phyloP scores from a whole-genome alignment of 1,284 basidiomycete species.

The Salmacisia buchloeana region DNA sequence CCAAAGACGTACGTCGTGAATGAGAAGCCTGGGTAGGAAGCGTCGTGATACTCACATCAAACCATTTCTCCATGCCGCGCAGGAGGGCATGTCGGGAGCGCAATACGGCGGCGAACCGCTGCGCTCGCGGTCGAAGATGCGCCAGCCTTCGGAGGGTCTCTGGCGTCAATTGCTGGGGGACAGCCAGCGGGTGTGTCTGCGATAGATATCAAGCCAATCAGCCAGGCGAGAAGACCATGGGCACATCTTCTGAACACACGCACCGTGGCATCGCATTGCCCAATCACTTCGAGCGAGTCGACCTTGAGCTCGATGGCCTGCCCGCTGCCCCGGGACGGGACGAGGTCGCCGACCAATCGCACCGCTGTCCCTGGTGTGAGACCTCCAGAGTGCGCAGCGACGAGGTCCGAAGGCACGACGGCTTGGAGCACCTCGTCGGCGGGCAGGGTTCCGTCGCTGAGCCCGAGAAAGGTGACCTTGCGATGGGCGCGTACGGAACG shows the following conservation, averaged over 20 bases:
- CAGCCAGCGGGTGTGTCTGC: slow-evolving; percentile 20
- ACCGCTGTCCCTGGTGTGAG: slow-evolving; percentile 36
- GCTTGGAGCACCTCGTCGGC: slow-evolving; percentile 36
- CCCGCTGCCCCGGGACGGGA: slow-evolving; percentile 21
- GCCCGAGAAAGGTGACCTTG: slow-evolving; percentile 37
- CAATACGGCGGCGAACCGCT: background rate
- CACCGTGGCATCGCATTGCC: slow-evolving; percentile 21
- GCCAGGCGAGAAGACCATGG: too few species aligned
- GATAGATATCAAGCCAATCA: background rate
- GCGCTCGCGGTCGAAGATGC: background rate
- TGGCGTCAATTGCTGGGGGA: slow-evolving; percentile 10
- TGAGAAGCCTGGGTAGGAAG: too few species aligned
- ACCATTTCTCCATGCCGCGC: slow-evolving; percentile 21
- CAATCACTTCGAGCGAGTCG: slow-evolving; percentile 17
- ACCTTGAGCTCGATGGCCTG: slow-evolving; percentile 36
- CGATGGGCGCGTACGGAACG: slow-evolving; percentile 34
- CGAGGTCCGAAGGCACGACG: slow-evolving; percentile 18
- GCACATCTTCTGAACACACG: too few species aligned
- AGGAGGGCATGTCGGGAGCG: slow-evolving; percentile 14
- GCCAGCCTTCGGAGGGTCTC: background rate
- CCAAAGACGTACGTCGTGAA: too few species aligned
- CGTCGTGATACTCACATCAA: slow-evolving; percentile 12
- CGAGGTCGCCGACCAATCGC: slow-evolving; percentile 22
- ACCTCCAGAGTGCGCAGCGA: slow-evolving; percentile 9
- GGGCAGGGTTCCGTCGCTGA: slow-evolving; percentile 40